Base-by-base conservation (phyloP, 2,329 filamentous ascomycete species). In the Penicillium sp. region DNA sequence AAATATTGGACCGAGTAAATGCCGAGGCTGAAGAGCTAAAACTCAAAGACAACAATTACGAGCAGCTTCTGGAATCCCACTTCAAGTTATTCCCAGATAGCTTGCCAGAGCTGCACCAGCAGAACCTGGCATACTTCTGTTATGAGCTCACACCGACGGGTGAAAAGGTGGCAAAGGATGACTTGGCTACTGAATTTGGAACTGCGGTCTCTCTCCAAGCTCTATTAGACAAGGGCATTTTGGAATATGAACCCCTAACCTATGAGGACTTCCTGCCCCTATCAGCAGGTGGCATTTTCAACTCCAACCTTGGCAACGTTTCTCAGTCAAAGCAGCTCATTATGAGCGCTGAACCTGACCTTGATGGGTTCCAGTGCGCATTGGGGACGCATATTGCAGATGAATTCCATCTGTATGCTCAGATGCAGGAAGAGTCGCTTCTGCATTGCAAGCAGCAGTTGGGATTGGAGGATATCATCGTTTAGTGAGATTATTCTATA, bases 201-300 rank as follows among this genome's bases (percentile, higher is more conserved):
- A 13, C 24, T 7, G 7, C 35, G 8, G 20, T 40, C 1, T 16
- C 48, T 1, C 16, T 73, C 1, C 58, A 68, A 1, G 37, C 58
- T 0, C 61, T 76, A 1, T 41, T 77, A 1, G 44, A 55, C 1
- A 40, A 60, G 0, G 65, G 66, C 0, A 22, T 66, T 3, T 29
- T 78, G 0, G 54, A 64, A 31, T 66, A 63, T 4, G 56, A 67
- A 3, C 73, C 77, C 1, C 68, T 79, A 14, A 77, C 71, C 0
- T 79, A 79, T 46, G 77, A 79, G 47, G 77, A 79, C 44, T 79
- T 79, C 39, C 60, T 79, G 3, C 77, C 77, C 0, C 58, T 79
- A 1, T 77, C 74, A 1, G 77, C 76, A 0, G 76, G 74, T 0
- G 76, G 76, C 0, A 79, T 79, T 31, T 77, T 77, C 50, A 69